Evolutionary conservation across 2,329 filamentous ascomycete genomes (phyloP).

Genomic region (Monascus ruber): DNA sequence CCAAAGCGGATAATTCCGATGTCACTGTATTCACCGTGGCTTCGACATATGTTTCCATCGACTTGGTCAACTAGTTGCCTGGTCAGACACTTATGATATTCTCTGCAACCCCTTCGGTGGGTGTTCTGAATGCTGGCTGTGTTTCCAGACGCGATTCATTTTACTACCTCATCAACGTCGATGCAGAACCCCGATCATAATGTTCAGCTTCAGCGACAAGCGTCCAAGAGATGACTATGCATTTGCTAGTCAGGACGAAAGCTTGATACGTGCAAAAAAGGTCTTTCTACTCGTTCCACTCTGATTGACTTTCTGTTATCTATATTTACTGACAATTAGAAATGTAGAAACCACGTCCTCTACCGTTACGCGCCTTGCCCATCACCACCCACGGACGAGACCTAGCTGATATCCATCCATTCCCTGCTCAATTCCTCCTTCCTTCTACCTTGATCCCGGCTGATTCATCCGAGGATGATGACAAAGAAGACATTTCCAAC

Average conservation of each 20-base stretch:
- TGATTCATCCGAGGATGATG: slow-evolving; percentile 26
- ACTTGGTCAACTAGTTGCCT: too few species aligned
- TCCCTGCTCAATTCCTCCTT: slow-evolving; percentile 7
- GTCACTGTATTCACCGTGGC: too few species aligned
- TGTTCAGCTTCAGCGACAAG: slow-evolving; percentile 15
- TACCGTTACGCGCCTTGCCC: slow-evolving; percentile 19
- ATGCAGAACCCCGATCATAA: slow-evolving; percentile 1
- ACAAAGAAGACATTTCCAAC: slow-evolving; percentile 4
- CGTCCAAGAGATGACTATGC: slow-evolving; percentile 35
- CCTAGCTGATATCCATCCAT: not conserved
- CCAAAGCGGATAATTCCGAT: too few species aligned
- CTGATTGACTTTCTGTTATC: not conserved
- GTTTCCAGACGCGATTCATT: too few species aligned
- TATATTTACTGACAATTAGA: slow-evolving; percentile 3
- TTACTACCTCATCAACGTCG: too few species aligned
- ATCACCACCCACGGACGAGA: slow-evolving; percentile 5
- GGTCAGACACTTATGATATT: too few species aligned
- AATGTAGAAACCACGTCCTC: slow-evolving; percentile 20
- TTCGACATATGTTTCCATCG: too few species aligned
- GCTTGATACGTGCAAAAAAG: slow-evolving; percentile 13
- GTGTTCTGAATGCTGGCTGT: too few species aligned
- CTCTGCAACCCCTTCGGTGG: too few species aligned
- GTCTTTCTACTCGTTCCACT: slow-evolving; percentile 6
- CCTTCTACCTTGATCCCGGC: slow-evolving; percentile 21
- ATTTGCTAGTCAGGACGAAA: slow-evolving; percentile 53